Base-by-base conservation (phyloP, 169 alveolate species). In the Theileria equi region DNA sequence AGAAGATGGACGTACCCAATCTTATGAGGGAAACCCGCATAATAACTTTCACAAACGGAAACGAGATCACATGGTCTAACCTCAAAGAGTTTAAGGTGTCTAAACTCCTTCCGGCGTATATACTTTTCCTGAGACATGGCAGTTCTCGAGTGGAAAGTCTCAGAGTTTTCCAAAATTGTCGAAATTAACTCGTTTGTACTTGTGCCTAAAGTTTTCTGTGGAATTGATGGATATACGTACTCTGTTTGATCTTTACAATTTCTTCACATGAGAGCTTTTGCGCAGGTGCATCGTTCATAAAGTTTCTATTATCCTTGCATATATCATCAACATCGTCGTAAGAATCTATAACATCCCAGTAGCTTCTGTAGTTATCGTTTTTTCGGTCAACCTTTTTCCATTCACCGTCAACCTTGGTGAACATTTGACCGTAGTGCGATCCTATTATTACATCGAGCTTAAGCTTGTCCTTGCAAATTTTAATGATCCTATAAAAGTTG, bases 51-150 rank as follows among this genome's bases (percentile, higher is more conserved):
- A 43, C 84, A 74, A 2, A 65, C 58, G 17, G 69, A 49, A 52
- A 59, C 50, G 16, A 74, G 43, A 31, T 63, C 62, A 35, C 80
- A 63, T 7, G 59, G 84, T 7, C 79, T 17, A 8, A 65, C 53
- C 35, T 74, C 59, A 26, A 74, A 74, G 28, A 65, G 49, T 28
- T 74, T 74, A 25, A 66, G n/a, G 40, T 74, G 80, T 2, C 80
- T 60, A 45, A 38, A 10, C 44, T 74, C 80, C 73, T 74, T 74
- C 19, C 80, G 49, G 23, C 5, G 16, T 3, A 74, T 74, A 23
- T 74, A 74, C 45, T 74, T 74, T 35, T 74, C 84, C 21, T 65
- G 76, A 5, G 84, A 60, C 68, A 74, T 52, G 13, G 21, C 32
- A 58, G 3, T 52, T 38, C 69, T 64, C 47, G 69, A 47, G 11